Evolutionary conservation across 176 grass and related monocot species (phyloP).

Genomic region (Triticum aestivum): IWGSC_CS_RefSeq_v2.1 NC_057803.1:640348026-640348525

Average conservation of each 20-base stretch:
- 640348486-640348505: not conserved
- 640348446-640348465: constrained; percentile 29
- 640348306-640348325: not conserved
- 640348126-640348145: too few relatives aligned
- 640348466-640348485: not conserved
- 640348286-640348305: not conserved
- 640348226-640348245: not conserved
- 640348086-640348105: too few relatives aligned
- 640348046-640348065: too few relatives aligned
- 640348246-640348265: not conserved
- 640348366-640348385: not conserved
- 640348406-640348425: too few relatives aligned
- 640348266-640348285: too few relatives aligned
- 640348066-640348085: too few relatives aligned
- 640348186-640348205: too few relatives aligned
- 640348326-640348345: not conserved
- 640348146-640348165: too few relatives aligned
- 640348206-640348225: not conserved
- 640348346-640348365: constrained; percentile 26
- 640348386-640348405: not conserved
- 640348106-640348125: too few relatives aligned
- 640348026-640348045: too few relatives aligned
- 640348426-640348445: not conserved
- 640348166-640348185: too few relatives aligned
- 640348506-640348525: not conserved